A percentile compares a stretch with the other conserved stretches of the same genome.
These are phyloP conservation scores for Psidium friedrichsthalianum DNA, from an alignment of 345 rosid species.

Conservation along the genomic window DNA sequence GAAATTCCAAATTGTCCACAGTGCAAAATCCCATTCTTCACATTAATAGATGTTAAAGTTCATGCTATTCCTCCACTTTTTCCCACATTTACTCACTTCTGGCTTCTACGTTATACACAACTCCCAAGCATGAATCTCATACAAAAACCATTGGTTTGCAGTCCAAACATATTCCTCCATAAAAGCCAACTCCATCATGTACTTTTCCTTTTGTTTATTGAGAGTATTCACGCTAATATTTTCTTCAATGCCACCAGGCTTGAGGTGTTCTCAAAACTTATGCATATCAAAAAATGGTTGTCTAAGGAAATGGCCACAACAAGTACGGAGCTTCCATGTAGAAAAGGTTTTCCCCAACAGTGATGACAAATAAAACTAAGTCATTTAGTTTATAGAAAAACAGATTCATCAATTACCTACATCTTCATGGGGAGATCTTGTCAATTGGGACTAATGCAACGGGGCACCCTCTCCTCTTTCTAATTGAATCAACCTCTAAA, in stretches of 20 bases:
- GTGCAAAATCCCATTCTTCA: not conserved
- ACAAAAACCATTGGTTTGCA: not conserved
- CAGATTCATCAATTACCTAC: slow-evolving; percentile 37
- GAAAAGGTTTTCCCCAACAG: not conserved
- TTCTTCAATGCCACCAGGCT: not conserved
- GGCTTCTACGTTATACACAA: not conserved
- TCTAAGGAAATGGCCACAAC: not conserved
- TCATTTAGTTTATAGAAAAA: not conserved
- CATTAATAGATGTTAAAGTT: not conserved
- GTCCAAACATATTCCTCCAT: not conserved
- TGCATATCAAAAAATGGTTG: not conserved
- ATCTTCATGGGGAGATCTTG: slow-evolving; percentile 73
- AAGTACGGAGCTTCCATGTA: not conserved
- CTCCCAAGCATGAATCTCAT: not conserved
- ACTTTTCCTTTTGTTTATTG: not conserved
- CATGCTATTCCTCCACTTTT: too few species aligned
- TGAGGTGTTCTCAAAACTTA: not conserved
- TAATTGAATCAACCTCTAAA: slow-evolving; percentile 30
- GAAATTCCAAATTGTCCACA: not conserved
- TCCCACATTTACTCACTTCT: not conserved
- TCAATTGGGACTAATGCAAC: slow-evolving; percentile 82
- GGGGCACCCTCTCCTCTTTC: not conserved
- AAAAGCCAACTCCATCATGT: not conserved
- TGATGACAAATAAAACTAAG: too few species aligned
- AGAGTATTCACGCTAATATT: not conserved